These are phyloP conservation scores for Mycena indigotica DNA, from an alignment of 768 basidiomycete species.

Conservation along the genomic window DNA sequence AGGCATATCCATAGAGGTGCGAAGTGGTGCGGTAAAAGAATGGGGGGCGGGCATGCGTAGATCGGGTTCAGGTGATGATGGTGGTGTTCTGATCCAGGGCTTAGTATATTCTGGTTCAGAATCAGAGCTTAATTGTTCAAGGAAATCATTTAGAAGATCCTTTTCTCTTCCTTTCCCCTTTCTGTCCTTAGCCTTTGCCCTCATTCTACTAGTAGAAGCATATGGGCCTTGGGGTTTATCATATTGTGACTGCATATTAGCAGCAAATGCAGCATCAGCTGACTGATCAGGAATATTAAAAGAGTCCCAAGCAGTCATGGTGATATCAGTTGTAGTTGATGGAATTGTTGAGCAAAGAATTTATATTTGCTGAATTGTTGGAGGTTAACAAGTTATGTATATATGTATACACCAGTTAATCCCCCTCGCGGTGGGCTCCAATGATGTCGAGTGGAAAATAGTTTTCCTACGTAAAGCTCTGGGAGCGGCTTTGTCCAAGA, in stretches of 20 bases:
- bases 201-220: neutral
- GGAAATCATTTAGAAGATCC: neutral
- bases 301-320: neutral
- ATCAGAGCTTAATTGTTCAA: neutral
- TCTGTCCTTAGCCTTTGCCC: neutral
- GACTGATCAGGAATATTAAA: neutral
- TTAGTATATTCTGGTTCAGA: neutral
- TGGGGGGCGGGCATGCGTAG: neutral
- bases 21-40: neutral
- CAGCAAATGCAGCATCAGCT: neutral
- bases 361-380: neutral
- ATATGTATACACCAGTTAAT: neutral
- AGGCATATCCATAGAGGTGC: constrained; percentile 10
- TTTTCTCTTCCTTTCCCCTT: neutral
- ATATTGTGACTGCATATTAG: neutral
- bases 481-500: constrained; percentile 2
- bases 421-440: constrained; percentile 20
- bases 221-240: neutral
- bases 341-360: neutral
- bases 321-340: neutral
- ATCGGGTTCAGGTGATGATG: neutral
- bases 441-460: constrained; percentile 2
- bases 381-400: neutral
- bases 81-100: neutral
- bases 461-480: neutral